phyloP scores from a whole-genome alignment of 305 asterid genomes.

The Fraxinus albicans region DNA sequence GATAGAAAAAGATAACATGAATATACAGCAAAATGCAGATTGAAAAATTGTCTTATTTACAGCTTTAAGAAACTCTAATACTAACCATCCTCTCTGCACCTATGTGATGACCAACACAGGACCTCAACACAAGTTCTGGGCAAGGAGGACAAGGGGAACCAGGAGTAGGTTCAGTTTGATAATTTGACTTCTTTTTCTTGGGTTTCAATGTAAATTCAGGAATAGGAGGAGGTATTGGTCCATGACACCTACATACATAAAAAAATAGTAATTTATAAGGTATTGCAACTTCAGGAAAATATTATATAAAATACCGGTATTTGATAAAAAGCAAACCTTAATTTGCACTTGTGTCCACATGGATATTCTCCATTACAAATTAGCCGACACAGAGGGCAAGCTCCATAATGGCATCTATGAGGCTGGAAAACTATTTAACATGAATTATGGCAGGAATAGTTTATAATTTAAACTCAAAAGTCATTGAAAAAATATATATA shows the following conservation, averaged over 20 bases:
- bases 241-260: conserved; percentile 72
- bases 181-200: conserved; percentile 64
- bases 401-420: conserved; percentile 95
- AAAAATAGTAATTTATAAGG: conserved; percentile 14
- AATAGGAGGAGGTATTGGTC: conserved; percentile 77
- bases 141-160: conserved; percentile 88
- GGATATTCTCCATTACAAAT: conserved; percentile 68
- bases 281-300: conserved; percentile 12
- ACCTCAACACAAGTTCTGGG: conserved; percentile 78
- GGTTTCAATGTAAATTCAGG: conserved; percentile 92
- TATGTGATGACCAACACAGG: conserved; percentile 79
- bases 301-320: conserved; percentile 7
- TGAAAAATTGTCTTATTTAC: conserved; percentile 9
- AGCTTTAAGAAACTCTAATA: conserved; percentile 21
- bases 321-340: conserved; percentile 51
- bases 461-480: neutral
- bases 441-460: conserved; percentile 9
- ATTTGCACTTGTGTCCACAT: conserved; percentile 82
- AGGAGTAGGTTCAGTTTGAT: conserved; percentile 51
- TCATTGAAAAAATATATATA: neutral
- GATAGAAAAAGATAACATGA: neutral
- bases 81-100: conserved; percentile 90
- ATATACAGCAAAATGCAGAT: neutral
- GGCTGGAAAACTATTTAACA: conserved; percentile 51
- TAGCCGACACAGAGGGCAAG: conserved; percentile 78